phyloP scores from a whole-genome alignment of 2,329 filamentous ascomycete species.

The Penicillium sp. region DNA sequence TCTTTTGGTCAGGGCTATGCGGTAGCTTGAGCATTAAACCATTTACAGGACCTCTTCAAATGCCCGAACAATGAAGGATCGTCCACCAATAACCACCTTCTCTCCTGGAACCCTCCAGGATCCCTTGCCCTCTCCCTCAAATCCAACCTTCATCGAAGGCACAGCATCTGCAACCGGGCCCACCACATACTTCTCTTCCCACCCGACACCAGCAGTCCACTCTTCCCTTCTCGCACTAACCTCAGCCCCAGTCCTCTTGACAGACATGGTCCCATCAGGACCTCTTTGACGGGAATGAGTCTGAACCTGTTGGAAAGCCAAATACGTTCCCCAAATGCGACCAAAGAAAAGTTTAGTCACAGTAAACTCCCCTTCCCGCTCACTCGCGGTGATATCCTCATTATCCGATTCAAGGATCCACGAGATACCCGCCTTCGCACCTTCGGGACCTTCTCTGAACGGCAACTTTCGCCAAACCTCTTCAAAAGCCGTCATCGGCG shows the following conservation, averaged over 20 bases:
- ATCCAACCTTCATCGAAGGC: constrained; percentile 24
- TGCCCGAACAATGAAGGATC: constrained; percentile 31
- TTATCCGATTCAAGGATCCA: constrained; percentile 36
- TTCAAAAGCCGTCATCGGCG: constrained; percentile 58
- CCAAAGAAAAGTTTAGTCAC: constrained; percentile 35
- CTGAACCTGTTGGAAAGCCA: constrained; percentile 36
- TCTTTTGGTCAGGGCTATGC: background rate
- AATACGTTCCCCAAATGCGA: constrained; percentile 36
- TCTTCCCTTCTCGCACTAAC: constrained; percentile 37
- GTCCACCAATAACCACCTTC: constrained; percentile 23
- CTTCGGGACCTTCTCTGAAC: constrained; percentile 36
- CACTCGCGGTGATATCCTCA: constrained; percentile 1
- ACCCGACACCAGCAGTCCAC: constrained; percentile 20
- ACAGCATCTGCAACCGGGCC: constrained; percentile 16
- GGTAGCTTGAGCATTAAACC: background rate
- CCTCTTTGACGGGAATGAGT: constrained; percentile 12
- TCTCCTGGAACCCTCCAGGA: constrained; percentile 23
- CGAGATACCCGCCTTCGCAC: constrained; percentile 24
- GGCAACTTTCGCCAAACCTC: constrained; percentile 65
- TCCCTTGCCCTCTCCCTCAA: constrained; percentile 17
- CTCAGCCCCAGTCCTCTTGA: constrained; percentile 27
- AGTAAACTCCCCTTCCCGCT: constrained; percentile 17
- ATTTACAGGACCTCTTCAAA: constrained; percentile 27
- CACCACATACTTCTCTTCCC: constrained; percentile 24
- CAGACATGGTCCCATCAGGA: constrained; percentile 12